A percentile compares a stretch with the other conserved stretches of the same genome.
These are phyloP conservation scores for Bacidia rubella DNA, from an alignment of 495 filamentous ascomycete species.

Conservation along the genomic window DNA sequence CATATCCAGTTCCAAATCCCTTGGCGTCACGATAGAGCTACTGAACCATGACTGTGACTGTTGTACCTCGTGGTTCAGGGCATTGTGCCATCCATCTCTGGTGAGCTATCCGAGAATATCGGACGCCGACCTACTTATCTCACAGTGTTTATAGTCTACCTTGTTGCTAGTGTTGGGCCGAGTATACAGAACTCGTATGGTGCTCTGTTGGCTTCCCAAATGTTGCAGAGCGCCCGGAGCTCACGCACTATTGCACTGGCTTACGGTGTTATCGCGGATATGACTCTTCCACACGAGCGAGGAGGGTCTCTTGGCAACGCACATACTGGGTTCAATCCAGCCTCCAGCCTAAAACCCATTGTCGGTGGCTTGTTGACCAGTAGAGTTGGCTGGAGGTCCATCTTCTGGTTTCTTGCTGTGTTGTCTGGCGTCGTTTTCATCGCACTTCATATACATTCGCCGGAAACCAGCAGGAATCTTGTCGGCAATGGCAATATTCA, in stretches of 20 bases:
- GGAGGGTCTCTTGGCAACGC: constrained; percentile 44
- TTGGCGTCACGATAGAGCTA: too few species aligned
- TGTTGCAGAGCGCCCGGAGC: constrained; percentile 48
- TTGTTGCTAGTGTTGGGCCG: constrained; percentile 49
- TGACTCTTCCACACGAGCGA: constrained; percentile 43
- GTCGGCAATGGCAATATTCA: constrained; percentile 29
- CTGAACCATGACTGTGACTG: too few species aligned
- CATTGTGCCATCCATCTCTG: constrained; percentile 34
- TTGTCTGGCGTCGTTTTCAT: constrained; percentile 28
- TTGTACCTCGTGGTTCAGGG: too few species aligned
- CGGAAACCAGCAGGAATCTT: constrained; percentile 30
- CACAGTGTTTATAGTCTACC: constrained; percentile 43
- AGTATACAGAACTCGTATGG: constrained; percentile 47
- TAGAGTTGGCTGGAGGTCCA: constrained; percentile 47
- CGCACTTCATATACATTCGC: constrained; percentile 25
- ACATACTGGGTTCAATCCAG: constrained; percentile 21
- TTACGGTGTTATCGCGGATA: constrained; percentile 47
- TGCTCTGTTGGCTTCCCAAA: constrained; percentile 45
- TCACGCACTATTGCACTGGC: constrained; percentile 38
- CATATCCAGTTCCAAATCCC: too few species aligned
- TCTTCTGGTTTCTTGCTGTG: constrained; percentile 66
- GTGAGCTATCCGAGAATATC: constrained; percentile 35
- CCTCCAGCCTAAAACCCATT: constrained; percentile 39
- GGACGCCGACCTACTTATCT: constrained; percentile 49
- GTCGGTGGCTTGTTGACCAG: constrained; percentile 47